phyloP scores from a whole-genome alignment of 768 basidiomycete genomes.

The Tricholoma sp. region DNA sequence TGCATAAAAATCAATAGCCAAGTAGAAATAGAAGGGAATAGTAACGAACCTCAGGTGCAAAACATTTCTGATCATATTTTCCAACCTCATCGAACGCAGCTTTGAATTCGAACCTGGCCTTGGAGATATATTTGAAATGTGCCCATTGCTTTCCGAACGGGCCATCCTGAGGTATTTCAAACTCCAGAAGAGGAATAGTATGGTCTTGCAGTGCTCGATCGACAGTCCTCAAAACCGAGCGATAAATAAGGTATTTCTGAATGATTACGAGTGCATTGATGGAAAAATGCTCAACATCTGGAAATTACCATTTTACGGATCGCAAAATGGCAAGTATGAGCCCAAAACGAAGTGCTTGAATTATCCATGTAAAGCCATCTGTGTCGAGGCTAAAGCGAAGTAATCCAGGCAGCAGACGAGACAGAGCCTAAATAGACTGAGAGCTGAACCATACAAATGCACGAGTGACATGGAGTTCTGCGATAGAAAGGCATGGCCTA shows the following conservation, averaged over 20 bases:
- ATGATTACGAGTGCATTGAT: neutral
- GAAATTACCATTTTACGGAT: no score
- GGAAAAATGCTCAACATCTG: neutral
- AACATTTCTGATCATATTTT: neutral
- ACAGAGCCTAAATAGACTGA: no score
- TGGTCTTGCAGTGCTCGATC: neutral
- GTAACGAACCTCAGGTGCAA: neutral
- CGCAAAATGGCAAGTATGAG: neutral
- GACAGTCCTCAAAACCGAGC: neutral
- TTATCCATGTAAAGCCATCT: no score
- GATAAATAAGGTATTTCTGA: neutral
- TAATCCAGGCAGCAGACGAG: no score
- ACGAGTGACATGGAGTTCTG: no score
- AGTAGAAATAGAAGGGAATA: neutral
- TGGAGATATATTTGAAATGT: neutral
- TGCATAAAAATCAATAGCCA: no score
- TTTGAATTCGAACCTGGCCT: neutral
- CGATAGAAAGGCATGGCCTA: no score
- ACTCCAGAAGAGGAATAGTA: neutral
- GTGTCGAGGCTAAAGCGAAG: no score
- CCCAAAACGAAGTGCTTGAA: no score
- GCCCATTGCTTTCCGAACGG: neutral
- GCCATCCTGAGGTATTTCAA: neutral
- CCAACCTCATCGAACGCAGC: neutral
- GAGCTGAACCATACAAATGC: no score